These are phyloP conservation scores for Pseudognaphalium luteoalbum DNA, from an alignment of 129 eudicot genomes.

Conservation along the genomic window DNA sequence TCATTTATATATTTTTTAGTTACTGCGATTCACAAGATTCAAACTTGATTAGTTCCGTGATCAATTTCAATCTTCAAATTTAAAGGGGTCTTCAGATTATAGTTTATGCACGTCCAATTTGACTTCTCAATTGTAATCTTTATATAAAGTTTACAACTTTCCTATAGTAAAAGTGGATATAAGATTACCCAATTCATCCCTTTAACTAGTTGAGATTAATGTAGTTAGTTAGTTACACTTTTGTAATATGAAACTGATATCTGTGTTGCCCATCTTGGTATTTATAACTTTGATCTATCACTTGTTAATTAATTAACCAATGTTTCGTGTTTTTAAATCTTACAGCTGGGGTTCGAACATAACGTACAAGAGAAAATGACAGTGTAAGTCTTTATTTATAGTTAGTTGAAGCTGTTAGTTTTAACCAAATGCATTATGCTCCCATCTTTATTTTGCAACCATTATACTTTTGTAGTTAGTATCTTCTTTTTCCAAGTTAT, in stretches of 20 bases:
- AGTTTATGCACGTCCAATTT: neutral
- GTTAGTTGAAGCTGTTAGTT: conserved; percentile 4
- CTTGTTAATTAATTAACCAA: neutral
- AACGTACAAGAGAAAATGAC: conserved; percentile 25
- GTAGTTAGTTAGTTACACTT: neutral
- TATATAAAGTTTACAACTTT: neutral
- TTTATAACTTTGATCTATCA: neutral
- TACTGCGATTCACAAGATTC: conserved; percentile 13
- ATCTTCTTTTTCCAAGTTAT: neutral
- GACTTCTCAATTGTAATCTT: neutral
- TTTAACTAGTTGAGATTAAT: neutral
- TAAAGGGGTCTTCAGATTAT: neutral
- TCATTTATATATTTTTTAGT: no score
- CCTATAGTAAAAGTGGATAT: no score
- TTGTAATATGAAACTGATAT: conserved; percentile 1
- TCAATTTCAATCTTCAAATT: conserved; percentile 10
- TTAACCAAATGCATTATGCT: conserved; percentile 9
- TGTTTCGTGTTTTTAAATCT: conserved; percentile 7
- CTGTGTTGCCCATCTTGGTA: neutral
- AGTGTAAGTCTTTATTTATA: conserved; percentile 30
- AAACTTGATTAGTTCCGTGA: neutral
- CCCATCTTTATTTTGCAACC: neutral
- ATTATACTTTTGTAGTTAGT: neutral
- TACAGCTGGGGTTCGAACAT: conserved; percentile 16
- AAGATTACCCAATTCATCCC: neutral